Evolutionary conservation across 2,329 filamentous ascomycete genomes (phyloP).

Genomic region (Cytospora mali): DNA sequence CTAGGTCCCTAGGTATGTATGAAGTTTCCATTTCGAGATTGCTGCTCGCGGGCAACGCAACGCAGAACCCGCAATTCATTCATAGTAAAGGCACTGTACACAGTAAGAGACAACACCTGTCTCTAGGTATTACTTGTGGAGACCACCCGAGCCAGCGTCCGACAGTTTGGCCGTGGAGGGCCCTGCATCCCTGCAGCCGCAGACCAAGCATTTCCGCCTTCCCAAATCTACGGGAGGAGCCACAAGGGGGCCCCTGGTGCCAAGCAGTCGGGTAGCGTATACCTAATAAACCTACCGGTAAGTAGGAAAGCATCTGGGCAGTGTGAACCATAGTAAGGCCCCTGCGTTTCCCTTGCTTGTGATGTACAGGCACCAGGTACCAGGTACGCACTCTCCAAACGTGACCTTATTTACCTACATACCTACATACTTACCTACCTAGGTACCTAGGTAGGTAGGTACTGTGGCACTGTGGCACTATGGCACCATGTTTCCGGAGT

Average conservation of each 20-base stretch:
- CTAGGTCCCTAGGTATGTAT: no score
- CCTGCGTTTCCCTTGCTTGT: background rate
- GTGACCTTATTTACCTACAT: background rate
- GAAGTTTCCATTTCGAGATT: background rate
- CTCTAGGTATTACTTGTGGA: no score
- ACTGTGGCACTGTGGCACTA: no score
- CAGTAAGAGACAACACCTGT: no score
- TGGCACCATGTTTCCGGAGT: background rate
- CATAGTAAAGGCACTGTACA: no score
- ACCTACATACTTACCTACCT: no score
- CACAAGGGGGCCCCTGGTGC: background rate
- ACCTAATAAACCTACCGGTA: background rate
- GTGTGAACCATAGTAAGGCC: no score
- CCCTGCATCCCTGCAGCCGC: constrained; percentile 15
- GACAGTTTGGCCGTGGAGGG: background rate
- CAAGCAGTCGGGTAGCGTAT: background rate
- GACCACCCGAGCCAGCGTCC: no score
- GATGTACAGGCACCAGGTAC: background rate
- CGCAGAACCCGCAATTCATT: no score
- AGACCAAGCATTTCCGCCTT: constrained; percentile 11
- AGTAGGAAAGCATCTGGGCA: no score
- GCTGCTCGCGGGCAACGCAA: background rate
- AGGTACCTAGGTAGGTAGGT: no score
- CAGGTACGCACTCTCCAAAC: background rate
- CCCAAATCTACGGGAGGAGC: constrained; percentile 16